These are phyloP conservation scores for Cupressus sempervirens DNA, from an alignment of 75 land plant species.

Conservation along the genomic window DNA sequence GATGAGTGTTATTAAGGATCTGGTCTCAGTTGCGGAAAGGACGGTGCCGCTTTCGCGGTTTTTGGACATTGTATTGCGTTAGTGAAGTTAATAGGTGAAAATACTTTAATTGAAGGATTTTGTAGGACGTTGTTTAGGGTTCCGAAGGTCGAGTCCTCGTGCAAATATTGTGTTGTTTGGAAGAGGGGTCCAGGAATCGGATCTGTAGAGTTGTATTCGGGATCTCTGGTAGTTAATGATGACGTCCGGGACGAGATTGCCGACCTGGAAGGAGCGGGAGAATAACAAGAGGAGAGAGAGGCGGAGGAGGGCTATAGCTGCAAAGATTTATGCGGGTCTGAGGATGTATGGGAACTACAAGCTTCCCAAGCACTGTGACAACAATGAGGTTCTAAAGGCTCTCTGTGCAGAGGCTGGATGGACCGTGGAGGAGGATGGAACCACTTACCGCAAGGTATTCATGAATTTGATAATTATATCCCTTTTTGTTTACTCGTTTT, in stretches of 20 bases:
- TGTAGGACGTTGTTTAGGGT: neutral
- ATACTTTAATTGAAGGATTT: neutral
- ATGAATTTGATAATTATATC: neutral
- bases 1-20: neutral
- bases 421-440: slow-evolving; percentile 50
- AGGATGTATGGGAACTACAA: slow-evolving; percentile 50
- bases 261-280: slow-evolving; percentile 58
- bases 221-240: neutral
- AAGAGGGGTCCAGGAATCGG: neutral
- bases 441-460: slow-evolving; percentile 40
- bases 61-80: too few species aligned
- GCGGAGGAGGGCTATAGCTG: slow-evolving; percentile 48
- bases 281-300: slow-evolving; percentile 55
- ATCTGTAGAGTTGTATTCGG: neutral
- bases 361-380: slow-evolving; percentile 60
- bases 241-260: slow-evolving; percentile 41
- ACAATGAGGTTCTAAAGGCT: slow-evolving; percentile 59
- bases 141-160: neutral
- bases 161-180: too few species aligned
- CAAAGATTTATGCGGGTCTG: slow-evolving; percentile 46
- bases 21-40: neutral
- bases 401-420: slow-evolving; percentile 51
- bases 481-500: neutral
- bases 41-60: too few species aligned
- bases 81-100: too few species aligned